phyloP scores from a whole-genome alignment of 1,284 basidiomycete genomes.

The Sanghuangporus sanghuang region DNA sequence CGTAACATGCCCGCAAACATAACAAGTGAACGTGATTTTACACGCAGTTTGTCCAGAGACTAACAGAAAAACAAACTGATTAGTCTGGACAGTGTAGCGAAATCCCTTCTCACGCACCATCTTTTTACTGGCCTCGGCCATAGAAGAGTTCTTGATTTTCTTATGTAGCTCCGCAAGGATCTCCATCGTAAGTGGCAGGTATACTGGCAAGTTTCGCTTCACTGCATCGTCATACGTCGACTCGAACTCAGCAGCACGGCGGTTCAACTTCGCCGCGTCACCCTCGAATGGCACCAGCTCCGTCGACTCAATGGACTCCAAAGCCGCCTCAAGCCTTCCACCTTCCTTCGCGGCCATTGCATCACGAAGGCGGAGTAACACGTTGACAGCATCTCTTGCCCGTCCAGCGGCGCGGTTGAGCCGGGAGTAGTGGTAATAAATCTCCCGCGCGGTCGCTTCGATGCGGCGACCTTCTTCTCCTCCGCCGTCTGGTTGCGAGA shows the following conservation, averaged over 20 bases:
- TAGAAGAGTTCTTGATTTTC: constrained; percentile 67
- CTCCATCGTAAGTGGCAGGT: constrained; percentile 94
- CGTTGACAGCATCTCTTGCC: constrained; percentile 74
- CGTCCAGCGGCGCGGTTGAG: constrained; percentile 71
- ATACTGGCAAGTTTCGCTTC: constrained; percentile 85
- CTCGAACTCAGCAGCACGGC: constrained; percentile 87
- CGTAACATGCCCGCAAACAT: constrained; percentile 85
- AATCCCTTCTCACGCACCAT: constrained; percentile 42
- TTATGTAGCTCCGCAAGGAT: constrained; percentile 79
- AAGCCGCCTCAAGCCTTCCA: constrained; percentile 70
- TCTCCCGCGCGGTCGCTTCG: constrained; percentile 76
- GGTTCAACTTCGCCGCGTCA: constrained; percentile 82
- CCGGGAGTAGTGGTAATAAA: constrained; percentile 83
- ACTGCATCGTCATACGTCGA: constrained; percentile 75
- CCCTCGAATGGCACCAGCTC: constrained; percentile 82
- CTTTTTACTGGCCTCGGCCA: constrained; percentile 68
- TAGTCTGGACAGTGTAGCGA: constrained; percentile 5
- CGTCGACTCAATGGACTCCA: constrained; percentile 87
- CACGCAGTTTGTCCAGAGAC: constrained; percentile 58
- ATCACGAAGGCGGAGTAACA: constrained; percentile 78
- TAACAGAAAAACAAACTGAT: constrained; percentile 27
- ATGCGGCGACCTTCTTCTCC: constrained; percentile 66
- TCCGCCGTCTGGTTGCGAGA: constrained; percentile 64
- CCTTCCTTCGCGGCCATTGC: constrained; percentile 75
- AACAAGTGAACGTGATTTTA: constrained; percentile 77